These are phyloP conservation scores for Talaromyces liani DNA, from an alignment of 495 filamentous ascomycete genomes.

Conservation along the genomic window DNA sequence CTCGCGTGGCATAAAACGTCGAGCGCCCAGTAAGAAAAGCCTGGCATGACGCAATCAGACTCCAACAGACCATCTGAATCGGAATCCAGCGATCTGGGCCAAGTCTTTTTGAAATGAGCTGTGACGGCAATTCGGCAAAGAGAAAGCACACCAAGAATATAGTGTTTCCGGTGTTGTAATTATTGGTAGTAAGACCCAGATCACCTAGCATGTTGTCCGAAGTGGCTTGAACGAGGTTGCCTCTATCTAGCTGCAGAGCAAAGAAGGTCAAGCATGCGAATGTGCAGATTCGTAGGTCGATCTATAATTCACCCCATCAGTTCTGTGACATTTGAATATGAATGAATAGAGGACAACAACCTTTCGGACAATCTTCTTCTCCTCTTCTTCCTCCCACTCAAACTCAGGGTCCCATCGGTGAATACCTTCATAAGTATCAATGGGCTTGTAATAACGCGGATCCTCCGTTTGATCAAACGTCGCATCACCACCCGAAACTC, in stretches of 20 bases:
- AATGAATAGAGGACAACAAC: slow-evolving; percentile 18
- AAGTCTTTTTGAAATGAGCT: slow-evolving; percentile 63
- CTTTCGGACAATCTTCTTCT: slow-evolving; percentile 59
- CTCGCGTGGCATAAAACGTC: slow-evolving; percentile 57
- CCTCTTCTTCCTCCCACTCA: slow-evolving; percentile 63
- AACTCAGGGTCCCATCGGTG: slow-evolving; percentile 72
- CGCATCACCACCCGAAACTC: slow-evolving; percentile 10
- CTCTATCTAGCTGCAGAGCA: slow-evolving; percentile 71
- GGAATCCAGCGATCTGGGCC: slow-evolving; percentile 86
- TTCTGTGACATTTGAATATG: background rate
- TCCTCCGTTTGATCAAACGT: slow-evolving; percentile 37
- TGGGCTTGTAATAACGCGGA: slow-evolving; percentile 48
- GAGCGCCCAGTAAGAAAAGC: slow-evolving; percentile 53
- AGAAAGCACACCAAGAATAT: slow-evolving; percentile 64
- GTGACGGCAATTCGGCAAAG: slow-evolving; percentile 64
- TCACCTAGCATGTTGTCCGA: slow-evolving; percentile 63
- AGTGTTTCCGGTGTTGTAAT: slow-evolving; percentile 72
- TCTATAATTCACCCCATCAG: slow-evolving; percentile 19
- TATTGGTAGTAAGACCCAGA: slow-evolving; percentile 57
- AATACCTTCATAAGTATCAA: slow-evolving; percentile 56
- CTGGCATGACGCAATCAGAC: slow-evolving; percentile 60
- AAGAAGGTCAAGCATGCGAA: slow-evolving; percentile 78
- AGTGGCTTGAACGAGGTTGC: slow-evolving; percentile 64
- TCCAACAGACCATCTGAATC: slow-evolving; percentile 73
- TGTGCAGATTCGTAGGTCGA: slow-evolving; percentile 50